Conservation (phyloP, 2,329 filamentous ascomycete genomes). For the Colletotrichum neosansevieriae region DNA sequence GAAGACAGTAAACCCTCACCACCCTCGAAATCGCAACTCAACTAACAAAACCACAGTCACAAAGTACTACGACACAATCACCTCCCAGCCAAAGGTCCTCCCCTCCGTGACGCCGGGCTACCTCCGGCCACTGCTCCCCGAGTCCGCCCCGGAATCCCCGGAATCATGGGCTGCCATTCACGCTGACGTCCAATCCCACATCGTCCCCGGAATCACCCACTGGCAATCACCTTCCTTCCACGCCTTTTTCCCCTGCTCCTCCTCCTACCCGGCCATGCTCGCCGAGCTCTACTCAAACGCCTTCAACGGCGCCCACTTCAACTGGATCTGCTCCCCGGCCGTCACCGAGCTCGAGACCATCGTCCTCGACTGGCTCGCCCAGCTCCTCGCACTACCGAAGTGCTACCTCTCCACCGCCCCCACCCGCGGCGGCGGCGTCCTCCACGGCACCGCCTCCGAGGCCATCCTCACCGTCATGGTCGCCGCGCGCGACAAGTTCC, state of each 20-base stretch:
- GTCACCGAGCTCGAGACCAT: slow-evolving; percentile 95
- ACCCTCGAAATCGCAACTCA: neutral
- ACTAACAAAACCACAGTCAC: slow-evolving; percentile 68
- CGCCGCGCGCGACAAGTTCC: slow-evolving; percentile 84
- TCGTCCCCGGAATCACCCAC: slow-evolving; percentile 92
- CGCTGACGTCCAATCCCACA: slow-evolving; percentile 84
- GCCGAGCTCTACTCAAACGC: slow-evolving; percentile 93
- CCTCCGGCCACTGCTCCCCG: slow-evolving; percentile 81
- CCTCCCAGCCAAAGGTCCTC: slow-evolving; percentile 74
- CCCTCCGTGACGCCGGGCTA: slow-evolving; percentile 88
- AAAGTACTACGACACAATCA: slow-evolving; percentile 83
- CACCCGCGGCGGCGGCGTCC: slow-evolving; percentile 86
- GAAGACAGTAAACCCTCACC: slow-evolving; percentile 75
- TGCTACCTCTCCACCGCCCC: slow-evolving; percentile 80
- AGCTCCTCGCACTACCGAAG: slow-evolving; percentile 78
- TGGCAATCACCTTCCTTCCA: slow-evolving; percentile 97
- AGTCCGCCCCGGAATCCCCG: slow-evolving; percentile 71
- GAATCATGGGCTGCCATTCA: slow-evolving; percentile 85
- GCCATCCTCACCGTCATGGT: slow-evolving; percentile 89
- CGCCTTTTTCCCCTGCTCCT: slow-evolving; percentile 90
- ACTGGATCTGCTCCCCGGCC: slow-evolving; percentile 94
- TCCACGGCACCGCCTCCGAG: slow-evolving; percentile 91
- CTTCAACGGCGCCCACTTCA: slow-evolving; percentile 92
- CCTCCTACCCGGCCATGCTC: slow-evolving; percentile 86
- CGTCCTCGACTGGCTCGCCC: slow-evolving; percentile 90